Evolutionary conservation across 306 rosid genomes (phyloP).

Genomic region (Sphenostylis stenocarpa): DNA sequence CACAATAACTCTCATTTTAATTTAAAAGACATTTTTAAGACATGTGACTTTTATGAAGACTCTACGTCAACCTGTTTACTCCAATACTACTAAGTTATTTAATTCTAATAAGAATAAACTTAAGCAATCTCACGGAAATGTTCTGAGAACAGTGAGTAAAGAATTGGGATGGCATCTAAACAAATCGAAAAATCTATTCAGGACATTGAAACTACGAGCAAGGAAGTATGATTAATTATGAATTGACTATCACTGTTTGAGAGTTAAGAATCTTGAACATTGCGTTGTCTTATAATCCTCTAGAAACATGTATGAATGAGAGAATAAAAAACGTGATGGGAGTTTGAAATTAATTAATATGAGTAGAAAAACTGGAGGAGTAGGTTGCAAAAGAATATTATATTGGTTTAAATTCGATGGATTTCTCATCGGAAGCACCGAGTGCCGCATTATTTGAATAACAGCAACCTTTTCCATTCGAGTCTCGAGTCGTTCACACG

Average conservation of each 20-base stretch:
- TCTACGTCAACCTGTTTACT: too few species aligned
- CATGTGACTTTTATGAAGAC: too few species aligned
- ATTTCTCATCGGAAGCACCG: conserved; percentile 47
- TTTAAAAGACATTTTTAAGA: too few species aligned
- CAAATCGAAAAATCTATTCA: not conserved
- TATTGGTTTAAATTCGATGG: conserved; percentile 31
- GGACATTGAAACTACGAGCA: conserved; percentile 1
- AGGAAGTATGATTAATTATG: not conserved
- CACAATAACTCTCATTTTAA: not conserved
- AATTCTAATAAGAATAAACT: not conserved
- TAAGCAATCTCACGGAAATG: not conserved
- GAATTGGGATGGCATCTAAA: not conserved
- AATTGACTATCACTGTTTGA: not conserved
- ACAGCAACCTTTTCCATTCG: not conserved
- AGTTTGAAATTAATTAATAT: not conserved
- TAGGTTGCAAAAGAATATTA: not conserved
- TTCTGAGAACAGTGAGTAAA: not conserved
- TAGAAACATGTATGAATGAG: conserved; percentile 7
- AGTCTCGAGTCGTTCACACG: conserved; percentile 31
- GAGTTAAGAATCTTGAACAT: not conserved
- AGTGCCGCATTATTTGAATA: conserved; percentile 52
- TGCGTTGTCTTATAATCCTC: not conserved
- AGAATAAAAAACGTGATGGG: conserved; percentile 18
- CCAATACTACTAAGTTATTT: not conserved
- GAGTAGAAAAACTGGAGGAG: not conserved